Conservation (phyloP, 2,329 filamentous ascomycete species). For the Ophiobolus disseminans region DNA sequence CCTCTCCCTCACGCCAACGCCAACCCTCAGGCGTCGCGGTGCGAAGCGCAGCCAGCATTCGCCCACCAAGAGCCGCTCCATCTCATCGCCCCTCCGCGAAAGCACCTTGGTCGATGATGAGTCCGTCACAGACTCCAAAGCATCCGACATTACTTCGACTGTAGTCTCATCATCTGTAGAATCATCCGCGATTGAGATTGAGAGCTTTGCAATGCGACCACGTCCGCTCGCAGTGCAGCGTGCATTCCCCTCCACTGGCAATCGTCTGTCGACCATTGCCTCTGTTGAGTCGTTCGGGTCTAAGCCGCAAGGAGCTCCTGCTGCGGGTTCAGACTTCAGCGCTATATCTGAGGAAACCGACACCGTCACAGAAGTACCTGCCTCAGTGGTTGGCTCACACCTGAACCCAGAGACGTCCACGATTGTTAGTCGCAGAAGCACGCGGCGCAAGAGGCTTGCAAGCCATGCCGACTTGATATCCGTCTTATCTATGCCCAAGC, state of each 20-base stretch:
- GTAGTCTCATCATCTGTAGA: conserved; percentile 48
- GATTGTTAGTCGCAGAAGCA: conserved; percentile 55
- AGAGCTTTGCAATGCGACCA: conserved; percentile 39
- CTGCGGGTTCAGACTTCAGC: conserved; percentile 38
- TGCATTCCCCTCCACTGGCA: conserved; percentile 61
- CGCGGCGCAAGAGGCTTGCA: conserved; percentile 72
- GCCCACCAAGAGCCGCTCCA: conserved; percentile 49
- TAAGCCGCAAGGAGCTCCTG: conserved; percentile 35
- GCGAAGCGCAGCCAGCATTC: conserved; percentile 50
- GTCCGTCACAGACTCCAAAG: conserved; percentile 17
- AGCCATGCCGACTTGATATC: conserved; percentile 95
- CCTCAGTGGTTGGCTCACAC: conserved; percentile 39
- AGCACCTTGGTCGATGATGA: conserved; percentile 33
- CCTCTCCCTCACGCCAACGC: conserved; percentile 35
- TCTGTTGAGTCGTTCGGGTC: conserved; percentile 62
- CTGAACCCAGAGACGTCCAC: conserved; percentile 43
- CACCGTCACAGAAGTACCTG: conserved; percentile 25
- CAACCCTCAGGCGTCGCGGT: conserved; percentile 48
- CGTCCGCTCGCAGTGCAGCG: conserved; percentile 51
- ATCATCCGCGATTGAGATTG: conserved; percentile 37
- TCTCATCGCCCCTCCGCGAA: conserved; percentile 39
- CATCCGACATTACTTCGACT: conserved; percentile 38
- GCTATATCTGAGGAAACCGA: conserved; percentile 25
- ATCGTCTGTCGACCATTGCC: conserved; percentile 64
- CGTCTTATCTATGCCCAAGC: conserved; percentile 76